Percentiles rank a stretch among this genome's conserved stretches.
Conservation (phyloP, 177 flowering plant species). For the Vitis hybrid region DNA sequence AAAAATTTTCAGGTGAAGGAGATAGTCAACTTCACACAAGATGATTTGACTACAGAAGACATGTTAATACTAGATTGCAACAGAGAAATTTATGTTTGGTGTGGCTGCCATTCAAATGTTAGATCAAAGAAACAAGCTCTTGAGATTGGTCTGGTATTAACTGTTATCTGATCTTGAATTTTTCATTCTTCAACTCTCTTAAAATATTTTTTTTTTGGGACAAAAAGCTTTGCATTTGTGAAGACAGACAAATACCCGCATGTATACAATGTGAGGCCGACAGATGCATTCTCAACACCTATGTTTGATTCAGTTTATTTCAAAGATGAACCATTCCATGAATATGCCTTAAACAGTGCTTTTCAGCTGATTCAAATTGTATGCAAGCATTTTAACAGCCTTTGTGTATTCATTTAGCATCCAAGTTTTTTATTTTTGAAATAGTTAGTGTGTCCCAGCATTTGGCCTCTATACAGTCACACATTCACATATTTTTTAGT, state of each 20-base stretch:
- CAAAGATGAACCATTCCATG: neutral
- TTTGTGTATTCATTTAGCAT: neutral
- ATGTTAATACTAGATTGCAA: conserved; percentile 64
- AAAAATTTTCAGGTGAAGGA: conserved; percentile 63
- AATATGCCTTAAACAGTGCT: neutral
- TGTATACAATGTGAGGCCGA: neutral
- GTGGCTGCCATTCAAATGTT: conserved; percentile 55
- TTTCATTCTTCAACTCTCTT: neutral
- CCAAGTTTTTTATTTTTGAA: neutral
- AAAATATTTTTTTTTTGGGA: neutral
- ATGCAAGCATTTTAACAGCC: neutral
- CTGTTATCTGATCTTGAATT: neutral
- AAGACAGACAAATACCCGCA: neutral
- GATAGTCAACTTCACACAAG: conserved; percentile 77
- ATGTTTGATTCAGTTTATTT: neutral
- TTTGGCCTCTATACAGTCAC: neutral
- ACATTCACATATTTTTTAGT: neutral
- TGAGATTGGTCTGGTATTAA: conserved; percentile 53
- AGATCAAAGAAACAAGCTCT: conserved; percentile 52
- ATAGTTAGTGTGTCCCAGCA: neutral
- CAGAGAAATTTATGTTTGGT: conserved; percentile 67
- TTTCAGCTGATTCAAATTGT: neutral
- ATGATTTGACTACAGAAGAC: conserved; percentile 85
- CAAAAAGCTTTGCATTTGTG: neutral
- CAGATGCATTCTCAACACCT: neutral